Base-by-base conservation (phyloP, 2,329 filamentous ascomycete genomes). In the Acarospora socialis region DNA sequence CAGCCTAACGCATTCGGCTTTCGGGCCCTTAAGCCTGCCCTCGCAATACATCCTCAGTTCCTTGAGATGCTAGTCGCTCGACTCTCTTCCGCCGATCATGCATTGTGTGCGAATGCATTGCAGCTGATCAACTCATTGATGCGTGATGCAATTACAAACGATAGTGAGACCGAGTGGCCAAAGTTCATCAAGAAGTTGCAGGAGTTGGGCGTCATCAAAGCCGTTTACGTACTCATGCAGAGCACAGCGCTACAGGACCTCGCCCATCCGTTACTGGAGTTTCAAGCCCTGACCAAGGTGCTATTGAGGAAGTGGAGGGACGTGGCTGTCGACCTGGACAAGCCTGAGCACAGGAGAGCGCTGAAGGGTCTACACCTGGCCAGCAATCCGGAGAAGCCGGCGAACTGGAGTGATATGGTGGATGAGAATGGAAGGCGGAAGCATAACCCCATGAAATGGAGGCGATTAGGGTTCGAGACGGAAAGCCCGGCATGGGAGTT, bases 101-200 rank as follows among this genome's bases (percentile, higher is more conserved):
- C 86, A 3, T 68, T 98, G 18, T 95, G 90, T 59, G 87, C 84
- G 42, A 95, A 94, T 58, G 82, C 90, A 1, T 66, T 98, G 33
- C 90, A 93, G 65, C 65, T 98, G 35, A 82, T 98, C 55, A 98
- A 98, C 53, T 83, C 87, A 1, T 65, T 98, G 28, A 92, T 95
- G 62, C 72, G 90, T 32, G 90, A 98, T 53, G 81, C 84, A 4
- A 75, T 95, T 31, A 79, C 80, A 17, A 76, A 71, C 47, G 81
- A 87, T 32, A 65, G 65, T 25, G 70, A 77, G 37, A 75, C 81
- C 38, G 87, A 95, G 47, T 95, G 90, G 86, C 81, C 84, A 29
- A 90, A 81, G 47, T 92, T 95, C 48, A 86, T 98, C 55, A 93
- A 93, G 61, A 70, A 77, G 42, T 57, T 98, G 43, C 90, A 95